Conservation (phyloP, 306 rosid species). For the Sophora flavescens region DNA sequence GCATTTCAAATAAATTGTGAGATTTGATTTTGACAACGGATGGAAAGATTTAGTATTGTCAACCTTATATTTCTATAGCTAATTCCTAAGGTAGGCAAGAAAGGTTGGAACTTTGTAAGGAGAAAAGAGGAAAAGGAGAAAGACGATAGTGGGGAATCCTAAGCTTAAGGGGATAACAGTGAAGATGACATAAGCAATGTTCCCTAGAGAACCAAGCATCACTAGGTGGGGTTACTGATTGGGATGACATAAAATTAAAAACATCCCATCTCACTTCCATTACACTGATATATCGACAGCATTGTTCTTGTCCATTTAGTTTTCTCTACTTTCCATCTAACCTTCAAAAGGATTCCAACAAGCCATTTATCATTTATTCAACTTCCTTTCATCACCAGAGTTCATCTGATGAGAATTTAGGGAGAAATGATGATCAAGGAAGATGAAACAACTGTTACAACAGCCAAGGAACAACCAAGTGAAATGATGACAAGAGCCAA, state of each 20-base stretch:
- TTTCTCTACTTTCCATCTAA: conserved; percentile 43
- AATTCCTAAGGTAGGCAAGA: conserved; percentile 54
- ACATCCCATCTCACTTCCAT: conserved; percentile 54
- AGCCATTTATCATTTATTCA: conserved; percentile 42
- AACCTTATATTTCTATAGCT: conserved; percentile 56
- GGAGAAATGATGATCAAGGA: conserved; percentile 50
- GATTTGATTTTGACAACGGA: conserved; percentile 61
- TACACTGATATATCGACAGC: conserved; percentile 38
- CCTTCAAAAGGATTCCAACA: conserved; percentile 52
- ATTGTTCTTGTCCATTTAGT: conserved; percentile 30
- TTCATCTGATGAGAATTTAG: conserved; percentile 26
- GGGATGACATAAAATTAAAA: conserved; percentile 46
- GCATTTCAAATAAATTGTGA: conserved; percentile 54
- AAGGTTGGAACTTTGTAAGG: conserved; percentile 54
- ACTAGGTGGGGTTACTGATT: conserved; percentile 64
- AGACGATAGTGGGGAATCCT: conserved; percentile 89
- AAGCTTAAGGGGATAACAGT: conserved; percentile 62
- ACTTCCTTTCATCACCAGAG: conserved; percentile 43
- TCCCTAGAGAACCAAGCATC: conserved; percentile 75
- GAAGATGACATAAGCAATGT: conserved; percentile 77
- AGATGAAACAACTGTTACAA: conserved; percentile 47
- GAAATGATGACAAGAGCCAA: conserved; percentile 42
- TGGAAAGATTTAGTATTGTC: conserved; percentile 54
- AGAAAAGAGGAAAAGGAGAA: conserved; percentile 47
- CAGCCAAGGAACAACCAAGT: conserved; percentile 46